Evolutionary conservation across 2,329 filamentous ascomycete species (phyloP).

Genomic region (Alternaria dauci): DNA sequence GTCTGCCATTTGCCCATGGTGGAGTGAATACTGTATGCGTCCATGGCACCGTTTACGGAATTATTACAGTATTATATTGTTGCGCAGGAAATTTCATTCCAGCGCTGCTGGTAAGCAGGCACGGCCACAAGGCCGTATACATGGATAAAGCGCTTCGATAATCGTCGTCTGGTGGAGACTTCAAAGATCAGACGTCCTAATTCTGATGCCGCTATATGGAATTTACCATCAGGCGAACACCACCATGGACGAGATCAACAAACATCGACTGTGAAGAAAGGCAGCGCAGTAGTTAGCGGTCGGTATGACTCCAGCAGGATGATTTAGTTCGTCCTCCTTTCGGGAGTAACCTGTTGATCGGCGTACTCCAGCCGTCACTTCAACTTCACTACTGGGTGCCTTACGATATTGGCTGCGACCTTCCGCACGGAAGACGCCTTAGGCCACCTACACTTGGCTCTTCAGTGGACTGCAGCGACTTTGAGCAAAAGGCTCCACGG

Average conservation of each 20-base stretch:
- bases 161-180: not conserved
- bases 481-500: not conserved
- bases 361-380: not conserved
- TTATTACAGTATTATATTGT: not conserved
- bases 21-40: not conserved
- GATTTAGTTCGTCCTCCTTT: not conserved
- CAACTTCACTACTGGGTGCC: not conserved
- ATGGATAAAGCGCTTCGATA: not conserved
- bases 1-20: rapidly evolving
- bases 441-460: not conserved
- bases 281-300: too few relatives aligned
- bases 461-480: not conserved
- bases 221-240: not conserved
- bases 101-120: not conserved
- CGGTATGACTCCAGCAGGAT: too few relatives aligned
- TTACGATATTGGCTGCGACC: not conserved
- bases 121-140: not conserved
- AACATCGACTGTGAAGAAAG: not conserved
- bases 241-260: not conserved
- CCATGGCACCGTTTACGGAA: not conserved
- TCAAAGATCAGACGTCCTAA: not conserved
- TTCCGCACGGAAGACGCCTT: not conserved
- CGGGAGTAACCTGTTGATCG: not conserved
- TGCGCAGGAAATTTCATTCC: not conserved
- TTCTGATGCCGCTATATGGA: not conserved